phyloP scores from a whole-genome alignment of 2,329 filamentous ascomycete genomes.

The Colletotrichum higginsianum region DNA sequence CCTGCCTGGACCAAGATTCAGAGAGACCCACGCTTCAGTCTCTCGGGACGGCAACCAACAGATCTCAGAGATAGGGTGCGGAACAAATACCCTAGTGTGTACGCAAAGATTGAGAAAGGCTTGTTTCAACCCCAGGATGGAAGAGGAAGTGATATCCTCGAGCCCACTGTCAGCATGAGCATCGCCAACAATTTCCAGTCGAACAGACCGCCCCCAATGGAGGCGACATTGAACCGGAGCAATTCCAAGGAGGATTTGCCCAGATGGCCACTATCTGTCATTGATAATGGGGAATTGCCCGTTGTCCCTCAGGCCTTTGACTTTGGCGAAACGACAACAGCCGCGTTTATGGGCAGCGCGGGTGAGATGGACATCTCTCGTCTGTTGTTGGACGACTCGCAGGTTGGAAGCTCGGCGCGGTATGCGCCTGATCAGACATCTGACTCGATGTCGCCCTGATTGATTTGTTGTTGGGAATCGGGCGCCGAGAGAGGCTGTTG shows the following conservation, averaged over 20 bases:
- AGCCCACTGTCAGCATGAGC: constrained; percentile 66
- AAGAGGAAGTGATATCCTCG: constrained; percentile 59
- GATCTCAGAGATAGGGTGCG: constrained; percentile 75
- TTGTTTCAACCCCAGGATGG: constrained; percentile 62
- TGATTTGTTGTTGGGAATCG: background rate
- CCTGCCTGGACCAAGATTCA: constrained; percentile 78
- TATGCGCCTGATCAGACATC: constrained; percentile 46
- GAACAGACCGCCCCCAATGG: constrained; percentile 55
- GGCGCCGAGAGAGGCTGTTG: background rate
- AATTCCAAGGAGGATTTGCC: constrained; percentile 64
- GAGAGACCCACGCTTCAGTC: constrained; percentile 69
- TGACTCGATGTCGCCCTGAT: constrained; percentile 33
- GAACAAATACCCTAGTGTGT: constrained; percentile 75
- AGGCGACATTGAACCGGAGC: constrained; percentile 57
- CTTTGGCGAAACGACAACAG: constrained; percentile 58
- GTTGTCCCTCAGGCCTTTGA: constrained; percentile 56
- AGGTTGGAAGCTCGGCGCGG: constrained; percentile 48
- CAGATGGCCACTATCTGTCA: constrained; percentile 58
- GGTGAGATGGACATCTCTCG: constrained; percentile 76
- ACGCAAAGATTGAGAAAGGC: constrained; percentile 70
- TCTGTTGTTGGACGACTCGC: constrained; percentile 69
- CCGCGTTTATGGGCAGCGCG: constrained; percentile 58
- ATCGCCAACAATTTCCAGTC: constrained; percentile 62
- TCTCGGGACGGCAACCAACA: constrained; percentile 73
- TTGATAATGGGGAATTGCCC: constrained; percentile 49